Evolutionary conservation across 352 stramenopile species (phyloP).

Genomic region (Phytopythium oedochilum): DNA sequence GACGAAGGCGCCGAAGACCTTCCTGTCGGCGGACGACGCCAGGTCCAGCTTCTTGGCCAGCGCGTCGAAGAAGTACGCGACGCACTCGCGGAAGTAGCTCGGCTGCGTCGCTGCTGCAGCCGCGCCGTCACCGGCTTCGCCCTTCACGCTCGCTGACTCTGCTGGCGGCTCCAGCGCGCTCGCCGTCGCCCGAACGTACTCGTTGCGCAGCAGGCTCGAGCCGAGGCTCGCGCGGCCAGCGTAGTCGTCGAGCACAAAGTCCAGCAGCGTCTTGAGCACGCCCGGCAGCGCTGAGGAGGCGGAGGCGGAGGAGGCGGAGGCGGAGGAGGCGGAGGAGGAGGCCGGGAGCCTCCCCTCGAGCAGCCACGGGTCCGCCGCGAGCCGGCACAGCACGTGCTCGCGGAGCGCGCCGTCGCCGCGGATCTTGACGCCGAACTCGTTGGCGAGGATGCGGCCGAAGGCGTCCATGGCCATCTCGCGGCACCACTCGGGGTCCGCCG

Average conservation of each 20-base stretch:
- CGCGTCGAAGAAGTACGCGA: conserved; percentile 47
- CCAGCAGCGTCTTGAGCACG: conserved; percentile 64
- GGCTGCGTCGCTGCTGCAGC: neutral
- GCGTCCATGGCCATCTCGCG: conserved; percentile 70
- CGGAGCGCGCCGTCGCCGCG: conserved; percentile 56
- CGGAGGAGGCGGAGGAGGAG: neutral
- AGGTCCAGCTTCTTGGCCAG: conserved; percentile 48
- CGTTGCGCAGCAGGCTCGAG: conserved; percentile 48
- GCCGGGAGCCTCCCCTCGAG: conserved; percentile 40
- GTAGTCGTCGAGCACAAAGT: conserved; percentile 61
- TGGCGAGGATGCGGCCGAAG: conserved; percentile 65
- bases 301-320: neutral
- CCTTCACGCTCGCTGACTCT: neutral
- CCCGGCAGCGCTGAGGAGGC: conserved; percentile 27
- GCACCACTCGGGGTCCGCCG: conserved; percentile 49
- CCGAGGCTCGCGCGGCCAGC: conserved; percentile 43
- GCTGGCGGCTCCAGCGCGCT: neutral
- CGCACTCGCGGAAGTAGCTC: conserved; percentile 30
- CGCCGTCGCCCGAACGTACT: conserved; percentile 50
- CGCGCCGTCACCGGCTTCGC: neutral
- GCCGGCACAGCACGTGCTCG: conserved; percentile 60
- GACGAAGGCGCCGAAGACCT: conserved; percentile 59
- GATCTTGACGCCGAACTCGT: conserved; percentile 68
- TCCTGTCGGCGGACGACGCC: conserved; percentile 54
- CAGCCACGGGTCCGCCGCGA: conserved; percentile 62